phyloP scores from a whole-genome alignment of 192 early-diverging fungal genomes.

The Backusella tarrabulga region DNA sequence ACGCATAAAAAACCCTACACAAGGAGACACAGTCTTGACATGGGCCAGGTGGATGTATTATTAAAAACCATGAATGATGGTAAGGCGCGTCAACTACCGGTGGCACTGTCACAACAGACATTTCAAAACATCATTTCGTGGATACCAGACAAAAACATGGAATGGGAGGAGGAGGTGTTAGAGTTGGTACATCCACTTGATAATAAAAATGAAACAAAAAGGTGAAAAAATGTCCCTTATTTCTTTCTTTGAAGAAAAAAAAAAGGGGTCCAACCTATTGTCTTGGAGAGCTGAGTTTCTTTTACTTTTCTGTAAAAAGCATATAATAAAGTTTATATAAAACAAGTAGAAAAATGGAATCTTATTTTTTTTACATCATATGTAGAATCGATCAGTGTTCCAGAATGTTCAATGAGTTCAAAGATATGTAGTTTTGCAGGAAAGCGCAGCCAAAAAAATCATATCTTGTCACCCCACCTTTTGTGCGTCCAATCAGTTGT shows the following conservation, averaged over 20 bases:
- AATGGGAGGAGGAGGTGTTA: neutral
- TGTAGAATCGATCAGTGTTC: too few species aligned
- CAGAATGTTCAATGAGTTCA: too few species aligned
- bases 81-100: neutral
- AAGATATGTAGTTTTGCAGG: too few species aligned
- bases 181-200: neutral
- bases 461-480: too few species aligned
- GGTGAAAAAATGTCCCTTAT: neutral
- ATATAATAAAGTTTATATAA: too few species aligned
- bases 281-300: too few species aligned
- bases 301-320: too few species aligned
- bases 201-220: neutral
- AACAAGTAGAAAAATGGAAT: too few species aligned
- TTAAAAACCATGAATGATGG: neutral
- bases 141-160: neutral
- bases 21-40: neutral
- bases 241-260: too few species aligned
- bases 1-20: neutral
- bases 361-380: too few species aligned
- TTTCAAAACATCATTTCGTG: neutral
- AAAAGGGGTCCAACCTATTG: neutral
- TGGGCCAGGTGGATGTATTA: neutral
- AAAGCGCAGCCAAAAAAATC: too few species aligned
- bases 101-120: neutral
- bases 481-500: too few species aligned